Base-by-base conservation (phyloP, 108 stramenopile genomes). In the Fistulifera solaris region DNA sequence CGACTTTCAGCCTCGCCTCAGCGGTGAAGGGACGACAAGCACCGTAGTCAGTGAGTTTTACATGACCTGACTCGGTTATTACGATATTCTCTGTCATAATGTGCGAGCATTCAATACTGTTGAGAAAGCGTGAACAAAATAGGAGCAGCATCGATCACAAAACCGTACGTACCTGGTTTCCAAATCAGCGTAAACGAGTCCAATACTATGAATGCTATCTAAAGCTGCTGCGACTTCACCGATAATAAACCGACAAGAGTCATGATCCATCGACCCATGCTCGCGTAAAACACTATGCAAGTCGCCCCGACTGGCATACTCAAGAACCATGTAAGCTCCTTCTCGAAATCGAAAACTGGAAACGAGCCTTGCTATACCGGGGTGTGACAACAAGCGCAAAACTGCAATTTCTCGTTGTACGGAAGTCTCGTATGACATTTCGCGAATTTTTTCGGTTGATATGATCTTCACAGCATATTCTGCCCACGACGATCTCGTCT, bases 41-140 rank as follows among this genome's bases (percentile, higher is more conserved):
- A 18, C 98, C 98, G 67, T 98, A 99, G 52, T 99, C 98, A 1
- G 94, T 92, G 3, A 99, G 43, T 67, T 99, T 99, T 13, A 93
- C 68, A 63, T 99, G 96, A 14, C 98, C 96, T 13, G 71, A 66
- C 52, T 89, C 93, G 13, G 93, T 95, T 24, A 99, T 92, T 19
- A 99, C 66, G 43, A 97, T 75, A 50, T 99, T 99, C 57, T 78
- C 72, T 27, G 39, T 15, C 0, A n/a, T n/a, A n/a, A n/a, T n/a
- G n/a, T n/a, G n/a, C n/a, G n/a, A n/a, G n/a, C n/a, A n/a, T n/a
- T n/a, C n/a, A 61, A 0, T 17, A 17, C 0, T n/a, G 40, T 41
- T 0, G 49, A 38, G 15, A 21, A 28, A 49, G 22, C 14, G 25
- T 61, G 12, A 17, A 15, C 41, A 11, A 48, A 49, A 18, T 92